Conservation (phyloP, 2,329 filamentous ascomycete genomes). For the Hymenoscyphus fructigenus region DNA sequence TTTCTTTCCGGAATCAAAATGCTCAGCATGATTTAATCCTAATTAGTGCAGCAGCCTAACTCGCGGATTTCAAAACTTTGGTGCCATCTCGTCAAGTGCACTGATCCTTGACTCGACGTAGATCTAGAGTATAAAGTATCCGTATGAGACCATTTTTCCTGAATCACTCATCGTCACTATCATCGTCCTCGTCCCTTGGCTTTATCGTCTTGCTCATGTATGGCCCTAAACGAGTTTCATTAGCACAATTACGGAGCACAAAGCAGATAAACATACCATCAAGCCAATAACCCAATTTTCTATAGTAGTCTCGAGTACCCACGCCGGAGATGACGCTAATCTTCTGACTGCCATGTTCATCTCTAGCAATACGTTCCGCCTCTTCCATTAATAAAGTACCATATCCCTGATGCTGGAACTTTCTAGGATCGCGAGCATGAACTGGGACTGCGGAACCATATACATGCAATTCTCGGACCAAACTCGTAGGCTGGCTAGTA, state of each 20-base stretch:
- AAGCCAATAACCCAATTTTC: slow-evolving; percentile 86
- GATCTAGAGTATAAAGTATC: background rate
- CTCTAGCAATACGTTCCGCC: slow-evolving; percentile 88
- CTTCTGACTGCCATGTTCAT: slow-evolving; percentile 92
- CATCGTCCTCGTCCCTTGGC: slow-evolving; percentile 34
- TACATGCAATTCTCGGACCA: slow-evolving; percentile 93
- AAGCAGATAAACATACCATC: slow-evolving; percentile 77
- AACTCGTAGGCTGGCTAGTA: slow-evolving; percentile 79
- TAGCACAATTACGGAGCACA: background rate
- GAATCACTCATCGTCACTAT: slow-evolving; percentile 33
- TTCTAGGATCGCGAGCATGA: slow-evolving; percentile 89
- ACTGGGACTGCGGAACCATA: slow-evolving; percentile 98
- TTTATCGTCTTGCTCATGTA: slow-evolving; percentile 38
- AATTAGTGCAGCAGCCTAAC: background rate
- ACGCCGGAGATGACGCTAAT: slow-evolving; percentile 98
- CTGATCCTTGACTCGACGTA: background rate
- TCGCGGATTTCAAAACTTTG: background rate
- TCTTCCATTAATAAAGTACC: slow-evolving; percentile 97
- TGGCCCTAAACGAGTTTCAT: slow-evolving; percentile 26
- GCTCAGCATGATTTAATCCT: background rate
- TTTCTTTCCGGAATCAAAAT: background rate
- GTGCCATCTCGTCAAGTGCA: background rate
- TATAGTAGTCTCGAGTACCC: slow-evolving; percentile 92
- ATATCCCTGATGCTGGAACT: slow-evolving; percentile 98
- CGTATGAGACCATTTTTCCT: background rate